Evolutionary conservation across 2,329 filamentous ascomycete genomes (phyloP).

Genomic region (Corynespora cassiicola): DNA sequence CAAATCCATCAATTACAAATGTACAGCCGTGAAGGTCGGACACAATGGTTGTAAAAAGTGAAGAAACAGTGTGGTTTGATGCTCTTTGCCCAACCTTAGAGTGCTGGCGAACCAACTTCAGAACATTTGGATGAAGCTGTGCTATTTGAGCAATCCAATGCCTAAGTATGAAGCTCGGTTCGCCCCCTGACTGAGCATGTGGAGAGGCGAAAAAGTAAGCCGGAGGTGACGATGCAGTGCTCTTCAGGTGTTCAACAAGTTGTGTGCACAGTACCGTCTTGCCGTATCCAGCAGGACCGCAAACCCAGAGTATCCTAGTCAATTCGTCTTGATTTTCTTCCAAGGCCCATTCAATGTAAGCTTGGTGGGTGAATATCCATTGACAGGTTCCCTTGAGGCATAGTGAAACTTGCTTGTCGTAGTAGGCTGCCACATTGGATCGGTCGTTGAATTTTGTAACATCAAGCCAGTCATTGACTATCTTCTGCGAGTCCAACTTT

Average conservation of each 20-base stretch:
- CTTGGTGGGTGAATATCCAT: conserved; percentile 8
- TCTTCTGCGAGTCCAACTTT: conserved; percentile 29
- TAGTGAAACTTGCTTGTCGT: conserved; percentile 9
- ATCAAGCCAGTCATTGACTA: conserved; percentile 27
- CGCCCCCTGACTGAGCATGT: conserved; percentile 23
- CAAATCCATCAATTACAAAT: conserved; percentile 43
- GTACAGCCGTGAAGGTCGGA: conserved; percentile 11
- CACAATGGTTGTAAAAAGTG: conserved; percentile 5
- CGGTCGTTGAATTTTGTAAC: conserved; percentile 5
- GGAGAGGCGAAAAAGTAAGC: conserved; percentile 45
- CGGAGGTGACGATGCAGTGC: background rate
- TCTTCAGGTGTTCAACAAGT: conserved; percentile 28
- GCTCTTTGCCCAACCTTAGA: conserved; percentile 9
- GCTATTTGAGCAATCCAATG: conserved; percentile 39
- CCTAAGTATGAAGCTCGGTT: conserved; percentile 35
- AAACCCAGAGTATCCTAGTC: conserved; percentile 37
- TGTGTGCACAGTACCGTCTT: conserved; percentile 44
- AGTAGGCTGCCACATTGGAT: conserved; percentile 3
- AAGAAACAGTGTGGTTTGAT: conserved; percentile 7
- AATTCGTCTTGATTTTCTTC: conserved; percentile 3
- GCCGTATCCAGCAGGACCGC: conserved; percentile 39
- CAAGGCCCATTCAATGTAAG: conserved; percentile 6
- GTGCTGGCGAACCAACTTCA: conserved; percentile 7
- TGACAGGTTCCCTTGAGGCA: conserved; percentile 11
- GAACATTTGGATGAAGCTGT: conserved; percentile 5